phyloP scores from a whole-genome alignment of 164 flowering plant genomes.

The Sextonia rubra region DNA sequence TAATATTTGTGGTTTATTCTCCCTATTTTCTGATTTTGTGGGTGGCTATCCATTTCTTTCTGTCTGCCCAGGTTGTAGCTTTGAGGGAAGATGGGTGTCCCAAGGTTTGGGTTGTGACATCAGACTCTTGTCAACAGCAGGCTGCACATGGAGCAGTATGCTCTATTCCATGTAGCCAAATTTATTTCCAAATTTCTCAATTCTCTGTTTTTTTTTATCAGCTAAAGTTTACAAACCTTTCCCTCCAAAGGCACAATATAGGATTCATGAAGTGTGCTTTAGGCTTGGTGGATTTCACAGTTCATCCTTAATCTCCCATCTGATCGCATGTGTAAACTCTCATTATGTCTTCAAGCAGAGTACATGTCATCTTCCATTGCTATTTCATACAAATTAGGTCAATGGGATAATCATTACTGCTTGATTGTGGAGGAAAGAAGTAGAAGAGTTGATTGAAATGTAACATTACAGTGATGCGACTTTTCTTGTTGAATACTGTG shows the following conservation, averaged over 20 bases:
- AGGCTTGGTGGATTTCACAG: background rate
- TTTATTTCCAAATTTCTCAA: background rate
- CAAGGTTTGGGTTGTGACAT: conserved; percentile 92
- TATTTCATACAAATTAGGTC: too few species aligned
- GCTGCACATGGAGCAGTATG: conserved; percentile 93
- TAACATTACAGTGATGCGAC: background rate
- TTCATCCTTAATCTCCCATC: background rate
- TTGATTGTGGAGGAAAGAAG: background rate
- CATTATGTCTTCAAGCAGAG: background rate
- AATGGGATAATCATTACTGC: background rate
- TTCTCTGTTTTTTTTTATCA: background rate
- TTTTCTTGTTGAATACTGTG: background rate
- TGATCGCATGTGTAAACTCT: background rate
- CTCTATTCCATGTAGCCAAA: background rate
- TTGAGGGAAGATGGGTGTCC: conserved; percentile 95
- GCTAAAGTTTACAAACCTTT: background rate
- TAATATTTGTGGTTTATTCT: conserved; percentile 3
- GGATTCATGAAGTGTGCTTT: background rate
- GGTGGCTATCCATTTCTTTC: background rate
- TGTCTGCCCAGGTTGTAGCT: conserved; percentile 58
- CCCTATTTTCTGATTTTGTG: conserved; percentile 6
- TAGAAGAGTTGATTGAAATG: too few species aligned
- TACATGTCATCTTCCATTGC: background rate
- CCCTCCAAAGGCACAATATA: background rate
- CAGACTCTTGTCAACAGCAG: conserved; percentile 72